These are phyloP conservation scores for Lodderomyces jiufengensis DNA, from an alignment of 1,139 yeast genomes.

Conservation along the genomic window DNA sequence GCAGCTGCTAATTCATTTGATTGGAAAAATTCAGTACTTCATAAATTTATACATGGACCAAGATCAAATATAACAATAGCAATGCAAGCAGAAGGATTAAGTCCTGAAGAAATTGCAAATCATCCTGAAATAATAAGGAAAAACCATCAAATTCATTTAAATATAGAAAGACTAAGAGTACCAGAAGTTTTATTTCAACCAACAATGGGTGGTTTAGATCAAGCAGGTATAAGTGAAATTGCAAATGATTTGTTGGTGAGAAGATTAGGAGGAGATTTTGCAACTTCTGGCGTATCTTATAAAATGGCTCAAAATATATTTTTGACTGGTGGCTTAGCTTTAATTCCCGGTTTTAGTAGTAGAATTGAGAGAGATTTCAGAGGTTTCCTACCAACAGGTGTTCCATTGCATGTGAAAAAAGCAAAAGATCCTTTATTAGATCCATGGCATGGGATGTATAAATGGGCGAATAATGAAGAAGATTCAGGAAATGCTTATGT, in stretches of 20 bases:
- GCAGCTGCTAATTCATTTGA: constrained; percentile 72
- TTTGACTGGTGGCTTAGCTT: constrained; percentile 82
- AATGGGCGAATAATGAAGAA: constrained; percentile 58
- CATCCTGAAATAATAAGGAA: constrained; percentile 44
- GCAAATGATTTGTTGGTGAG: constrained; percentile 63
- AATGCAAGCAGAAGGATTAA: constrained; percentile 43
- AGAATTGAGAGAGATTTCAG: constrained; percentile 68
- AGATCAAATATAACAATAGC: constrained; percentile 50
- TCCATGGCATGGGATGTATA: constrained; percentile 94
- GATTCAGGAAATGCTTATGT: constrained; percentile 47
- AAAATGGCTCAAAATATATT: constrained; percentile 60
- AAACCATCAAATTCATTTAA: constrained; percentile 81
- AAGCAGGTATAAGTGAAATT: constrained; percentile 83
- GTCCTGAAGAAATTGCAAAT: constrained; percentile 41
- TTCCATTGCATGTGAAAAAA: constrained; percentile 55
- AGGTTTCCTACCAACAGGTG: constrained; percentile 65
- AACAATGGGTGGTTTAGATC: constrained; percentile 92
- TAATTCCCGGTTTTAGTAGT: constrained; percentile 59
- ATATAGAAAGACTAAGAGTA: constrained; percentile 84
- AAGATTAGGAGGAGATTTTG: constrained; percentile 52
- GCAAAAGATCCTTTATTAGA: constrained; percentile 72
- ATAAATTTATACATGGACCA: constrained; percentile 87
- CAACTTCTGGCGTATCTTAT: constrained; percentile 52
- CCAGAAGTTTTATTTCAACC: constrained; percentile 95
- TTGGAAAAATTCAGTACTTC: constrained; percentile 78